These are phyloP conservation scores for Selaginella moellendorffii DNA, from an alignment of 75 land plant species.

Conservation along the genomic window DNA sequence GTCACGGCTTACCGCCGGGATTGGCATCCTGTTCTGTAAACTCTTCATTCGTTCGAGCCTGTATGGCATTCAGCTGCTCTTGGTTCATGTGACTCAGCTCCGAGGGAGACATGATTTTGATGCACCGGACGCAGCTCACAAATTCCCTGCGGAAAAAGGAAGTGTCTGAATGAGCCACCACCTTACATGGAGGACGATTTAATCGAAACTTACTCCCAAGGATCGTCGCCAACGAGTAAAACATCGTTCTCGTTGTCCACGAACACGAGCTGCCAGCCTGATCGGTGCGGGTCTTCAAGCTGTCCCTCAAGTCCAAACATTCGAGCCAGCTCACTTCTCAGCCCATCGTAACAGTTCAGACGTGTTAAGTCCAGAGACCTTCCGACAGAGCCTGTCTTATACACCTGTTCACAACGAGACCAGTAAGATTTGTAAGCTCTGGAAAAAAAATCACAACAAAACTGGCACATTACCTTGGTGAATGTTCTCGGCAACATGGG, in stretches of 20 bases:
- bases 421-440: conserved; percentile 12
- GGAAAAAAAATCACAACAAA: conserved; percentile 8
- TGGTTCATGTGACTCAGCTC: conserved; percentile 85
- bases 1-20: not conserved
- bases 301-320: conserved; percentile 87
- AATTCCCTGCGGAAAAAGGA: conserved; percentile 79
- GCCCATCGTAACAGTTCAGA: conserved; percentile 55
- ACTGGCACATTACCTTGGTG: conserved; percentile 53
- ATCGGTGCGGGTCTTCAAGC: conserved; percentile 59
- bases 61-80: conserved; percentile 24
- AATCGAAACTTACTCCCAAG: conserved; percentile 84
- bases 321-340: conserved; percentile 52
- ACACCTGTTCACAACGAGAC: conserved; percentile 44
- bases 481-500: conserved; percentile 59
- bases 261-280: conserved; percentile 92
- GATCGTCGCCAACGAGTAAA: conserved; percentile 97
- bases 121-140: conserved; percentile 75
- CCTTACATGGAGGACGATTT: not conserved
- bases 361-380: conserved; percentile 86
- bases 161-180: not conserved
- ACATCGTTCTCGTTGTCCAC: conserved; percentile 90
- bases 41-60: not conserved
- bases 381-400: conserved; percentile 88
- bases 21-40: not conserved
- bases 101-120: conserved; percentile 74